Evolutionary conservation across 2,329 filamentous ascomycete species (phyloP), one percentile per base, ranked within the genome.

Genomic region (Aspergillus neoniger): DNA sequence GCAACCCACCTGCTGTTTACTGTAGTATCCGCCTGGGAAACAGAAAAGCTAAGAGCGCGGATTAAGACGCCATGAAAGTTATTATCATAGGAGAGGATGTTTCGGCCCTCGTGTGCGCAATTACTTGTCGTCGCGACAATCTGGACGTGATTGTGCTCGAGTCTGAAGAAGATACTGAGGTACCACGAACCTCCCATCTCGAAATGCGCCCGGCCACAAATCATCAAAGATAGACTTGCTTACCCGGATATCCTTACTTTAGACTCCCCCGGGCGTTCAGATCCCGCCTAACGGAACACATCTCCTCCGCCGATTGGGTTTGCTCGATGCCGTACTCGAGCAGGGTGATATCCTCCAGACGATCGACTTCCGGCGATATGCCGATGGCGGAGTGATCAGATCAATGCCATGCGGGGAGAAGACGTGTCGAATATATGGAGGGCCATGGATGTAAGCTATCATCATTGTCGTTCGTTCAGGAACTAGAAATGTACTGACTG

Each of bases 231-330:
- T 53, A n/a, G 8, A 38, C 25, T 14, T 14, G 9, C 19, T 19
- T n/a, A 17, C 15, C 12, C 12, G 5, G 17, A 15, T 41, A 17
- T 41, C 2, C 8, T 28, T 39, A 8, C n/a, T 10, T 9, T n/a
- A 57, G 55, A 30, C 36, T 23, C 10, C 15, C 25, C 25, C 48
- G 12, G 55, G 55, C 23, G 15, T 58, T n/a, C 55, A 58, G 14
- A 58, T 58, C 9, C 47, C 55, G 4, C 55, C 55, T 5, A 58
- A 58, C 36, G 55, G 55, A 17, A 51, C 55, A 1, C n/a, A 25
- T 9, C 25, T 58, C 15, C 47, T 58, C 19, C 47, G 28, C 23
- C 44, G 36, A 7, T 23, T 58, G 21, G 55, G 17, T 10, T 21
- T 57, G 17, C 47, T 58, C n/a, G n/a, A 50, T 10, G 44, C 19